A percentile compares a stretch with the other conserved stretches of the same genome.
Conservation (phyloP, 2,329 filamentous ascomycete genomes). For the Cladophialophora carrionii region DNA sequence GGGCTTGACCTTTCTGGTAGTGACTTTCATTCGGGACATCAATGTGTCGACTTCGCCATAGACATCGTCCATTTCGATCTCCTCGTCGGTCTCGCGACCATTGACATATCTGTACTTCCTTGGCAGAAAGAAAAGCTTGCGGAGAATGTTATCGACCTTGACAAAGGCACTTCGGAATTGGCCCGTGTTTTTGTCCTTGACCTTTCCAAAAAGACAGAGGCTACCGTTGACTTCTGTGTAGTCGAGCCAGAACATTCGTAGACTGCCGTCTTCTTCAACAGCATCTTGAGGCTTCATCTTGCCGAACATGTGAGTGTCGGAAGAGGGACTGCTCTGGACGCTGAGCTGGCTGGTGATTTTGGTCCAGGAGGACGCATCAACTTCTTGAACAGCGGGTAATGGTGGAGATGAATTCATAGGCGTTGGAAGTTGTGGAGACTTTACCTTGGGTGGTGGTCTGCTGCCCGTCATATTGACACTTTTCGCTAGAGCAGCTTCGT, state of each 20-base stretch:
- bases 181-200: conserved; percentile 81
- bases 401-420: conserved; percentile 76
- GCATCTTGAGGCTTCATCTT: conserved; percentile 83
- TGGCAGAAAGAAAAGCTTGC: conserved; percentile 91
- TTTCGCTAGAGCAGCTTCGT: conserved; percentile 61
- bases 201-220: conserved; percentile 93
- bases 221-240: conserved; percentile 91
- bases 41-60: conserved; percentile 85
- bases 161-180: conserved; percentile 88
- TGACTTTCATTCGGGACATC: conserved; percentile 84
- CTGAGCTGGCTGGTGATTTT: conserved; percentile 83
- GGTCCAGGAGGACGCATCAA: conserved; percentile 88
- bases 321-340: conserved; percentile 69
- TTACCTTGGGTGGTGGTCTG: conserved; percentile 73
- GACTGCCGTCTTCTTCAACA: conserved; percentile 88
- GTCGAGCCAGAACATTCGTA: conserved; percentile 96
- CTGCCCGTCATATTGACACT: conserved; percentile 82
- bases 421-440: conserved; percentile 69
- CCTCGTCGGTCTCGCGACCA: conserved; percentile 72
- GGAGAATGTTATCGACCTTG: conserved; percentile 90
- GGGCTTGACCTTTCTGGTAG: conserved; percentile 90
- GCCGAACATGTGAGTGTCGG: conserved; percentile 67
- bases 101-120: conserved; percentile 64
- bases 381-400: conserved; percentile 58
- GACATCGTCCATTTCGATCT: conserved; percentile 84